Conservation (phyloP, 2,329 filamentous ascomycete species). For the Verticillium alfalfae region DNA sequence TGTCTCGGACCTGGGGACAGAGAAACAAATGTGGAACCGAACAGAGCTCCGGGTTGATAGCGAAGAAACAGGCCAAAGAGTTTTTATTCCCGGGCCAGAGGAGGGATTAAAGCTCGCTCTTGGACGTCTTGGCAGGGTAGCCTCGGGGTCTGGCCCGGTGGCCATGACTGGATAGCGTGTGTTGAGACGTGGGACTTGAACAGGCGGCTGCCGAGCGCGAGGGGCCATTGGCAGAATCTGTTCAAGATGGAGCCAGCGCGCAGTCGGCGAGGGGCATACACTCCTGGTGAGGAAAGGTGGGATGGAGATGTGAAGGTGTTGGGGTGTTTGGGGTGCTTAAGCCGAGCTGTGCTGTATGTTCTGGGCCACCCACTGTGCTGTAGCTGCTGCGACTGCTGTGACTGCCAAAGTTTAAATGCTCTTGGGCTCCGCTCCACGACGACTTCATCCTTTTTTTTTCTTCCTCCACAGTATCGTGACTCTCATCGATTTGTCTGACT, state of each 20-base stretch:
- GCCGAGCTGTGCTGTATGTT: too few species aligned
- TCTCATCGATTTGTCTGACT: too few species aligned
- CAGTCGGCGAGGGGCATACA: not conserved
- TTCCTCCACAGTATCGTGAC: not conserved
- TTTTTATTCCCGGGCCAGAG: not conserved
- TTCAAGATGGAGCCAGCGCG: not conserved
- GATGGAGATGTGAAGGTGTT: not conserved
- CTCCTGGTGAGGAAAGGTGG: not conserved
- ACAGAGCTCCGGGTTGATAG: too few species aligned
- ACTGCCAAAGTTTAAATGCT: not conserved
- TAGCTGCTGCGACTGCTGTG: not conserved
- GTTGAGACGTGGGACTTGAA: not conserved
- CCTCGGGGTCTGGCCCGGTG: not conserved
- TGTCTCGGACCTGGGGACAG: too few species aligned
- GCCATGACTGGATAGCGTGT: not conserved
- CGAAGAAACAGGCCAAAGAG: too few species aligned
- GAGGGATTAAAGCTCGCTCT: not conserved
- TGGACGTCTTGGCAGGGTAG: not conserved
- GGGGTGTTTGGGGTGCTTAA: not conserved
- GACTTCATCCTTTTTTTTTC: not conserved
- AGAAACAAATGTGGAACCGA: too few species aligned
- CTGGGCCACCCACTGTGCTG: too few species aligned
- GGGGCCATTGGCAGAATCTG: not conserved
- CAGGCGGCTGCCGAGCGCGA: not conserved
- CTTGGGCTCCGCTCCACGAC: conserved; percentile 1